A percentile compares a stretch with the other conserved stretches of the same genome.
Evolutionary conservation across 2,329 filamentous ascomycete species (phyloP).

Genomic region (Arthrobotrys musiformis): DNA sequence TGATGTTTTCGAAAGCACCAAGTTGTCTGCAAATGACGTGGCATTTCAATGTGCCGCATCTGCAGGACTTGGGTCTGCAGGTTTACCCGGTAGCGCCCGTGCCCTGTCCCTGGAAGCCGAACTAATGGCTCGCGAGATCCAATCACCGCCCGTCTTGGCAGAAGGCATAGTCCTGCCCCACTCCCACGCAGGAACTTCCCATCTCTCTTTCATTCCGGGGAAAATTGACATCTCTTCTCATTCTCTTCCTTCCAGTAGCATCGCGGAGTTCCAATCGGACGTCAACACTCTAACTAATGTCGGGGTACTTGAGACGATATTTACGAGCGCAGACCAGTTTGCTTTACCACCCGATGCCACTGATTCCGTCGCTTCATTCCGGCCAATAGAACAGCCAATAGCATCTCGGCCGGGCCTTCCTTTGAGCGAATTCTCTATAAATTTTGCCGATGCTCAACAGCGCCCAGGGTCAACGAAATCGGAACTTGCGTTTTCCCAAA

Average conservation of each 20-base stretch:
- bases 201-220: background rate
- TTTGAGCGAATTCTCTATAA: slow-evolving; percentile 23
- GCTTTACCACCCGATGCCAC: slow-evolving; percentile 7
- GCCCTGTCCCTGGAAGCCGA: slow-evolving; percentile 8
- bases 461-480: background rate
- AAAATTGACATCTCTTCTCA: background rate
- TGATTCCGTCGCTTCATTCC: slow-evolving; percentile 3
- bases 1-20: background rate
- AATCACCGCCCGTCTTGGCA: background rate
- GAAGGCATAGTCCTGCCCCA: slow-evolving; percentile 17
- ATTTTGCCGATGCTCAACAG: background rate
- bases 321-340: slow-evolving; percentile 2
- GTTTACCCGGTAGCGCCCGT: slow-evolving; percentile 24
- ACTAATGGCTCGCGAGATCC: background rate
- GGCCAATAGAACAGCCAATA: background rate
- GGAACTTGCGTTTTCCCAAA: background rate
- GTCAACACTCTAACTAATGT: background rate
- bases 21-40: slow-evolving; percentile 13
- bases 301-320: background rate
- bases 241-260: slow-evolving; percentile 17
- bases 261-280: slow-evolving; percentile 5
- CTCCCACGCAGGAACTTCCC: slow-evolving; percentile 24
- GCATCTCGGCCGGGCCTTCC: slow-evolving; percentile 11
- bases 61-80: slow-evolving; percentile 5
- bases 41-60: slow-evolving; percentile 18